These are phyloP conservation scores for Coniferiporia sulphurascens DNA, from an alignment of 1,284 basidiomycete genomes.

Conservation along the genomic window DNA sequence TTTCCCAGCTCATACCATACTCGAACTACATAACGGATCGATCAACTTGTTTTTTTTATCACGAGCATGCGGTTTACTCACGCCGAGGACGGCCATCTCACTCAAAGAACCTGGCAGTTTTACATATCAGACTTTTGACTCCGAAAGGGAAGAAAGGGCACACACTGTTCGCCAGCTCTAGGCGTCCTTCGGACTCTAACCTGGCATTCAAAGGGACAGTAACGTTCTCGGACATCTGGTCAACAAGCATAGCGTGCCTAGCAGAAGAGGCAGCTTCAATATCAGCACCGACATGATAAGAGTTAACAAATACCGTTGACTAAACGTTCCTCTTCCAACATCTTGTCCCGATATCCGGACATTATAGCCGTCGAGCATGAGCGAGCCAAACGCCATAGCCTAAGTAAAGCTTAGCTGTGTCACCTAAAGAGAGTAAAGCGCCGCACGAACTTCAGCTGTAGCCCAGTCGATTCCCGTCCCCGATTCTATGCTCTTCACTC, in stretches of 20 bases:
- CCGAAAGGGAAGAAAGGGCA: slow-evolving; percentile 17
- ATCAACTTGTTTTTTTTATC: slow-evolving; percentile 9
- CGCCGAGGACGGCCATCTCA: slow-evolving; percentile 81
- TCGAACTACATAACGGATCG: slow-evolving; percentile 55
- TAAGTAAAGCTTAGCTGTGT: slow-evolving; percentile 23
- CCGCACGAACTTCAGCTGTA: slow-evolving; percentile 67
- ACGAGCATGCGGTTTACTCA: slow-evolving; percentile 31
- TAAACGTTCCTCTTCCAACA: slow-evolving; percentile 86
- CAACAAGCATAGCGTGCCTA: slow-evolving; percentile 85
- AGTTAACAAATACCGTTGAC: slow-evolving; percentile 60
- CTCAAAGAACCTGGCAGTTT: slow-evolving; percentile 67
- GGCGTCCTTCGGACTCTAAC: slow-evolving; percentile 56
- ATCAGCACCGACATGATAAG: background rate
- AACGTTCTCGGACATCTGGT: slow-evolving; percentile 77
- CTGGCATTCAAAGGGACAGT: slow-evolving; percentile 73
- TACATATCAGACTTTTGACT: background rate
- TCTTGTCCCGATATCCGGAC: slow-evolving; percentile 88
- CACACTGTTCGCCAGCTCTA: slow-evolving; percentile 84
- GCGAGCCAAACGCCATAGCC: slow-evolving; percentile 81
- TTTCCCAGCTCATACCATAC: slow-evolving; percentile 84
- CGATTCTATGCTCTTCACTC: slow-evolving; percentile 67
- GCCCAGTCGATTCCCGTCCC: slow-evolving; percentile 79
- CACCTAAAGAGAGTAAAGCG: background rate
- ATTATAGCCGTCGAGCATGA: slow-evolving; percentile 75
- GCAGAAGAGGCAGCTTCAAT: background rate